Conservation (phyloP, 139 green algal genomes). For the Chlorella ohadii region DNA sequence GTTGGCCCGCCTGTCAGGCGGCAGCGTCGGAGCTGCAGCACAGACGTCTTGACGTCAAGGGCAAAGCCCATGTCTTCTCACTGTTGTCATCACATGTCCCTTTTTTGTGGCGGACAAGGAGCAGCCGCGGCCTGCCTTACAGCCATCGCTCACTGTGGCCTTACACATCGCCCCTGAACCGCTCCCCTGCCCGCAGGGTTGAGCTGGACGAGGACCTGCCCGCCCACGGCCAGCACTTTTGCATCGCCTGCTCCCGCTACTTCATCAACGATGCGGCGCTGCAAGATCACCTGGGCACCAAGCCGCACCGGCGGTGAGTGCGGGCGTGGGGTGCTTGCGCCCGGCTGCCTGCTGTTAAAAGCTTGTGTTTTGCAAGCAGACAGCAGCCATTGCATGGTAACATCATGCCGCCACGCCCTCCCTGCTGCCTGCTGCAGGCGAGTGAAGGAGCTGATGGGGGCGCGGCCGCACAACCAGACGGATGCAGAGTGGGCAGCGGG, state of each 20-base stretch:
- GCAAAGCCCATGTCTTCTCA: no score
- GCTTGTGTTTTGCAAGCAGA: not conserved
- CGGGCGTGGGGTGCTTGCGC: no score
- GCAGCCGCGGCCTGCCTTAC: no score
- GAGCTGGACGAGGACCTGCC: slow-evolving; percentile 84
- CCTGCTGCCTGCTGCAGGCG: slow-evolving; percentile 27
- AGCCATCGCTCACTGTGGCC: no score
- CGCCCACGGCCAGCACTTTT: slow-evolving; percentile 62
- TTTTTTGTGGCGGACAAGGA: no score
- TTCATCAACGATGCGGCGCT: slow-evolving; percentile 62
- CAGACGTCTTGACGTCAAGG: no score
- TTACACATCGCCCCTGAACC: not conserved
- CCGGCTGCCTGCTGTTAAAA: not conserved
- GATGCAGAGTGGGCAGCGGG: slow-evolving; percentile 84
- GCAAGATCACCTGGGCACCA: slow-evolving; percentile 68
- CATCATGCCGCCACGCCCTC: not conserved
- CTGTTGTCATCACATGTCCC: no score
- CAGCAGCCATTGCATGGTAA: not conserved
- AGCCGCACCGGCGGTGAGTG: slow-evolving; percentile 74
- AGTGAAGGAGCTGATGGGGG: slow-evolving; percentile 76
- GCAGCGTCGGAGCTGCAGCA: no score
- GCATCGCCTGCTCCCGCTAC: slow-evolving; percentile 48
- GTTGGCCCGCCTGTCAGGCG: no score
- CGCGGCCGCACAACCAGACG: slow-evolving; percentile 78
- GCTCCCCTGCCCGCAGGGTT: slow-evolving; percentile 44